Evolutionary conservation across 192 early-diverging fungal species (phyloP).

Genomic region (Obelidium mucronatum): DNA sequence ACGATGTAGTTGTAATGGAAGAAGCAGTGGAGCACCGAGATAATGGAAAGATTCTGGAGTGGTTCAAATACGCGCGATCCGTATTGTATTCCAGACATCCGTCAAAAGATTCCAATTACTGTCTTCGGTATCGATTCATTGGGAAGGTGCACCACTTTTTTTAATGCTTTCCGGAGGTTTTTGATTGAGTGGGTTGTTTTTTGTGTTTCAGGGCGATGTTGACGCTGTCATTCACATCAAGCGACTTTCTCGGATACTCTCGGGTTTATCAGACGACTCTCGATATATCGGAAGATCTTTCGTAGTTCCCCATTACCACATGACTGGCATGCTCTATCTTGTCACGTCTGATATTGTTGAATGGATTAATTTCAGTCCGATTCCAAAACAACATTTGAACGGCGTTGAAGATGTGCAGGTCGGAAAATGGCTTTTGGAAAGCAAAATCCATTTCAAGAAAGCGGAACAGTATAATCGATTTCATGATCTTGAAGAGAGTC

Average conservation of each 20-base stretch:
- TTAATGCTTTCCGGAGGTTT: no score
- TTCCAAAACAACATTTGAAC: neutral
- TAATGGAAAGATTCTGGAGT: slow-evolving; percentile 11
- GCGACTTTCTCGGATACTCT: neutral
- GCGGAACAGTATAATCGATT: neutral
- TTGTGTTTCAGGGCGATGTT: slow-evolving; percentile 7
- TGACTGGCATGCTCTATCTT: slow-evolving; percentile 8
- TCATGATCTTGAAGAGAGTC: neutral
- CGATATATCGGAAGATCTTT: neutral
- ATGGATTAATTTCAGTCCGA: neutral
- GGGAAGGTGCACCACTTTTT: no score
- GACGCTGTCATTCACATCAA: slow-evolving; percentile 14
- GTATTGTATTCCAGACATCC: neutral
- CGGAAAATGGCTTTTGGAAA: neutral
- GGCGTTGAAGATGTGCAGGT: slow-evolving; percentile 11
- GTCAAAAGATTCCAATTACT: no score
- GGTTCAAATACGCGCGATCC: neutral
- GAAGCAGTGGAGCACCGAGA: neutral
- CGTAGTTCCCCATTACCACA: neutral
- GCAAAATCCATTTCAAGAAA: neutral
- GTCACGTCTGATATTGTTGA: neutral
- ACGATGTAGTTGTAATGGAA: neutral
- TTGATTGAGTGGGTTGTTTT: neutral
- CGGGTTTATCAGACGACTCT: neutral
- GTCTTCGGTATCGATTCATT: no score